Percentiles rank a stretch among this genome's conserved stretches.
These are phyloP conservation scores for Phytophthora chlamydospora DNA, from an alignment of 352 stramenopile genomes.

Conservation along the genomic window DNA sequence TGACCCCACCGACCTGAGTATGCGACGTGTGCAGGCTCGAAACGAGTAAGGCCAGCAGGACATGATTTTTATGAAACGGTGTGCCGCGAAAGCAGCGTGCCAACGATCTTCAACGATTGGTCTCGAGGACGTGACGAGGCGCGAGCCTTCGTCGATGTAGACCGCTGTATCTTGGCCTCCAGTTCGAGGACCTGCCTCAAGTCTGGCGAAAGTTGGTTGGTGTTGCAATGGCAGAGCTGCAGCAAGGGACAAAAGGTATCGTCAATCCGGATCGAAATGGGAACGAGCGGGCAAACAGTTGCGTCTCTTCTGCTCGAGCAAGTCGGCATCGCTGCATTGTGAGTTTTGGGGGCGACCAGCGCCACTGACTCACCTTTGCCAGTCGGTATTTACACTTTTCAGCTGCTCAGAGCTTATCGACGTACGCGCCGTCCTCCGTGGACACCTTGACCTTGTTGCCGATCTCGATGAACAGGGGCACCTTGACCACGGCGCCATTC, in stretches of 20 bases:
- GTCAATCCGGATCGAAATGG: slow-evolving; percentile 10
- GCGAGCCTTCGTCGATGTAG: slow-evolving; percentile 4
- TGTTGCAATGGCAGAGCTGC: not conserved
- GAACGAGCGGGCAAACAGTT: slow-evolving; percentile 2
- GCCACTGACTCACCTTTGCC: too few species aligned
- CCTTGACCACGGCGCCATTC: slow-evolving; percentile 83
- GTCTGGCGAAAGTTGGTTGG: too few species aligned
- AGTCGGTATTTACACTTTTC: not conserved
- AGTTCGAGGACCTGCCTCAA: too few species aligned
- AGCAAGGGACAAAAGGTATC: slow-evolving; percentile 3
- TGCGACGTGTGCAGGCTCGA: slow-evolving; percentile 16
- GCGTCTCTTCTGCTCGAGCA: slow-evolving; percentile 14
- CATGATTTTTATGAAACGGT: slow-evolving; percentile 30
- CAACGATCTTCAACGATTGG: slow-evolving; percentile 30
- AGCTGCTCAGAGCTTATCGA: slow-evolving; percentile 70
- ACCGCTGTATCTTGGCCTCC: not conserved
- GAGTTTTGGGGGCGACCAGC: too few species aligned
- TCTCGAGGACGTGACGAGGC: slow-evolving; percentile 20
- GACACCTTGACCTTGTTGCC: slow-evolving; percentile 77
- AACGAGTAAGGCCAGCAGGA: not conserved
- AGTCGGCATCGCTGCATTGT: not conserved
- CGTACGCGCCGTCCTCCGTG: slow-evolving; percentile 77
- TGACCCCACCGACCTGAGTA: slow-evolving; percentile 10
- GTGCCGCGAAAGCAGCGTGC: not conserved
- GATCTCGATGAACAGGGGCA: slow-evolving; percentile 84